Conservation (phyloP, 805 yeast species). For the Schizosaccharomyces cryophilus region DNA sequence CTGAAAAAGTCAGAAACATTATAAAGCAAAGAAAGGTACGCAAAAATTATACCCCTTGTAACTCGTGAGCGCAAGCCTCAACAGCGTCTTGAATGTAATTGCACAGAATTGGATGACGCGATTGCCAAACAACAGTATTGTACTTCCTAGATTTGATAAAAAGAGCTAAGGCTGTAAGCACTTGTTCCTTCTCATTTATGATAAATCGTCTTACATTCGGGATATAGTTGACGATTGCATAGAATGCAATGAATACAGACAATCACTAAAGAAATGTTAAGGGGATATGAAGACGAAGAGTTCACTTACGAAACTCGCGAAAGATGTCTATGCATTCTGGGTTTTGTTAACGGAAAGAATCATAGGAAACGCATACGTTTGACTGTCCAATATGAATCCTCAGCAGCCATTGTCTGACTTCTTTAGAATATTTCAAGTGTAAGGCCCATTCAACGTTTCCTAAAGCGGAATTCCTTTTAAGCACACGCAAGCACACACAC, state of each 20-base stretch:
- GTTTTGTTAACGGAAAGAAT: background rate
- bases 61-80: constrained; percentile 8
- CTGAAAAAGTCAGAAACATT: background rate
- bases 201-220: constrained; percentile 8
- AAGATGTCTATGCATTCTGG: background rate
- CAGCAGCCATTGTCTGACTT: background rate
- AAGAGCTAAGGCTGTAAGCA: constrained; percentile 13
- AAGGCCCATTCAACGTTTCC: background rate
- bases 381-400: background rate
- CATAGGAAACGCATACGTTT: background rate
- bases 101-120: constrained; percentile 24
- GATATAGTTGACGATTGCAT: constrained; percentile 30
- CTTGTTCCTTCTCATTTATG: no score
- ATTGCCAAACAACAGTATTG: constrained; percentile 19
- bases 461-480: background rate
- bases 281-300: background rate
- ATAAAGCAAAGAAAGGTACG: background rate
- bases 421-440: background rate
- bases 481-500: no score
- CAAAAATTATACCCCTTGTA: constrained; percentile 3
- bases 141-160: constrained; percentile 22
- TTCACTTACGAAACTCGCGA: background rate
- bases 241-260: constrained; percentile 31
- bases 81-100: constrained; percentile 21
- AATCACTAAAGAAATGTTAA: constrained; percentile 11